phyloP scores from a whole-genome alignment of 768 basidiomycete genomes.

The Boletus reticuloceps region DNA sequence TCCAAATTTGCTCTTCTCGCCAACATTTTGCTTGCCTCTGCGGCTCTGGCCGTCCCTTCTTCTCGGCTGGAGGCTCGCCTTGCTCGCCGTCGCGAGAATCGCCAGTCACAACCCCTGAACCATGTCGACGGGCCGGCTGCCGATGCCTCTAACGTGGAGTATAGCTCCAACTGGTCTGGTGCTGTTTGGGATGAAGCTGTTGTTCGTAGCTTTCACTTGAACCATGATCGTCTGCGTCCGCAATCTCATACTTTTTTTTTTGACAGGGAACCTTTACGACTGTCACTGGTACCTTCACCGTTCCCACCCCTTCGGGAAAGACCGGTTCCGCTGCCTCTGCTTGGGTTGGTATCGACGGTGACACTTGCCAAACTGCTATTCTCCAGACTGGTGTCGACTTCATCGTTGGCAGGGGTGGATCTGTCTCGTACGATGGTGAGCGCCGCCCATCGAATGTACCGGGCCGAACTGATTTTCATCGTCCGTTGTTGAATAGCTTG shows the following conservation, averaged over 20 bases:
- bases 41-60: conserved; percentile 13
- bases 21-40: conserved; percentile 19
- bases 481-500: conserved; percentile 11
- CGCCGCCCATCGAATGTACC: neutral
- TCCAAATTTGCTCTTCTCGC: conserved; percentile 14
- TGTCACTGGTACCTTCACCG: conserved; percentile 18
- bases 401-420: neutral
- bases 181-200: conserved; percentile 6
- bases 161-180: conserved; percentile 20
- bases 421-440: conserved; percentile 14
- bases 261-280: conserved; percentile 19
- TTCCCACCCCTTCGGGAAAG: conserved; percentile 10
- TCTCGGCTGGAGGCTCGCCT: conserved; percentile 12
- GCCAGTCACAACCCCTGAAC: conserved; percentile 11
- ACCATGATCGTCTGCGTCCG: neutral
- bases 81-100: conserved; percentile 12
- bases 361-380: conserved; percentile 8
- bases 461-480: neutral
- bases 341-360: conserved; percentile 27
- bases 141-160: conserved; percentile 5
- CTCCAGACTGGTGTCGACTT: conserved; percentile 22
- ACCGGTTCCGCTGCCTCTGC: conserved; percentile 10
- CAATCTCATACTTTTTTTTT: neutral
- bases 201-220: conserved; percentile 6
- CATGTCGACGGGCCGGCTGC: neutral